A percentile compares a stretch with the other conserved stretches of the same genome.
Conservation (phyloP, 805 yeast species). For the Metschnikowia picachoensis region DNA sequence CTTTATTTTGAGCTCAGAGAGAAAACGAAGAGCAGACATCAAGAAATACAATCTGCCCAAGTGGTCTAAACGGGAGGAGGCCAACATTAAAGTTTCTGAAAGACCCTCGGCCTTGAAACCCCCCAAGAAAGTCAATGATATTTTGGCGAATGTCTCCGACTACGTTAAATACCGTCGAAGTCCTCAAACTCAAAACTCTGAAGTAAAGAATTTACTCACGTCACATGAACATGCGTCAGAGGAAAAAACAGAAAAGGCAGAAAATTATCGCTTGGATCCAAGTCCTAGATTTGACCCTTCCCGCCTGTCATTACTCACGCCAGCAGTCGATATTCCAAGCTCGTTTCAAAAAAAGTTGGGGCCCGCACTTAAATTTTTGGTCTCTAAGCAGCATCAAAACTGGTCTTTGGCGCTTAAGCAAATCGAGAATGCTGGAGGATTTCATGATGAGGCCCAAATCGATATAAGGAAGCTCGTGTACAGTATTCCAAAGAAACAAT, state of each 20-base stretch:
- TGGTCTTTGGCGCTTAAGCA: conserved; percentile 47
- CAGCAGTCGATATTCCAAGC: conserved; percentile 31
- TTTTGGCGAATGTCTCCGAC: conserved; percentile 29
- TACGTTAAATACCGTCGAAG: conserved; percentile 4
- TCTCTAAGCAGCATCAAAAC: conserved; percentile 37
- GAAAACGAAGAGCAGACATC: conserved; percentile 7
- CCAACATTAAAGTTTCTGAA: conserved; percentile 17
- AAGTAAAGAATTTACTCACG: neutral
- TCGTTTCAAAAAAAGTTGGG: conserved; percentile 36
- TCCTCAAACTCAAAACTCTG: neutral
- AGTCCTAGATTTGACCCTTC: conserved; percentile 12
- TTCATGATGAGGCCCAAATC: conserved; percentile 24
- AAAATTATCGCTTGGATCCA: no score
- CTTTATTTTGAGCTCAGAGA: conserved; percentile 15
- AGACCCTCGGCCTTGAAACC: conserved; percentile 23
- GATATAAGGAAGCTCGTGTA: conserved; percentile 38
- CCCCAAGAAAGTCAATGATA: conserved; percentile 24
- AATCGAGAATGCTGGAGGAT: conserved; percentile 33
- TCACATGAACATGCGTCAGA: neutral
- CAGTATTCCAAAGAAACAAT: conserved; percentile 38
- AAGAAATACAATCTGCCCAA: conserved; percentile 8
- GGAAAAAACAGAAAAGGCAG: no score
- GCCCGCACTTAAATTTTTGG: conserved; percentile 37
- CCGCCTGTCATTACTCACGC: conserved; percentile 14
- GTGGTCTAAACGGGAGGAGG: conserved; percentile 25